A percentile compares a stretch with the other conserved stretches of the same genome.
phyloP scores from a whole-genome alignment of 192 early-diverging fungal species.

The Coemansia sp. region DNA sequence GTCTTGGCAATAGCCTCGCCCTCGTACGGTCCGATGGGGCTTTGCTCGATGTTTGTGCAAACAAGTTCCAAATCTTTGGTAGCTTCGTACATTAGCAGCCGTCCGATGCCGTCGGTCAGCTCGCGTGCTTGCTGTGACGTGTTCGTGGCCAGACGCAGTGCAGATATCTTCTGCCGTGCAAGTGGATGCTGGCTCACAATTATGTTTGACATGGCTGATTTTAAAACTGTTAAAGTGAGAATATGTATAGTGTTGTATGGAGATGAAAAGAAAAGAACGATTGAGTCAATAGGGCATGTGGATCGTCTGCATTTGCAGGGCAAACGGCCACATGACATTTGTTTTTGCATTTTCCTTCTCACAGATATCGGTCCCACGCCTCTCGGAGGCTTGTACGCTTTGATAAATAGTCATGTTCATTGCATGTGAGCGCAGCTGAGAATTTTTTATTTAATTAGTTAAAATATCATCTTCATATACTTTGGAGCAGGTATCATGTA shows the following conservation, averaged over 20 bases:
- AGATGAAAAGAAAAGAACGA: neutral
- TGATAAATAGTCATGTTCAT: no score
- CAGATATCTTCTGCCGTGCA: conserved; percentile 59
- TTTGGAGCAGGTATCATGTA: no score
- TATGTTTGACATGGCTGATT: conserved; percentile 24
- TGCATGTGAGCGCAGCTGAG: no score
- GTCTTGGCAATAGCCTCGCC: conserved; percentile 30
- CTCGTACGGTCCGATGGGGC: conserved; percentile 55
- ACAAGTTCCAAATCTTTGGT: conserved; percentile 49
- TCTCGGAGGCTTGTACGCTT: no score
- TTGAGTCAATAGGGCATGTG: neutral
- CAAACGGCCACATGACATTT: no score
- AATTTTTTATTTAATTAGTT: no score
- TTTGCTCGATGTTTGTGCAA: conserved; percentile 27
- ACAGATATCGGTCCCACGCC: no score
- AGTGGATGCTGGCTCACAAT: conserved; percentile 58
- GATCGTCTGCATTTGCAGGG: no score
- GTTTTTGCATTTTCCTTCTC: no score
- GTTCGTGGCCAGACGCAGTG: conserved; percentile 54
- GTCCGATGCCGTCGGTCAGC: conserved; percentile 55
- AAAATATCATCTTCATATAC: no score
- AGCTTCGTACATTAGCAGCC: conserved; percentile 65
- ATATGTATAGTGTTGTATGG: no score
- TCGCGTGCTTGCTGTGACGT: conserved; percentile 56
- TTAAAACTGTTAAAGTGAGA: neutral